Base-by-base conservation (phyloP, 495 filamentous ascomycete genomes). In the Amniculicola lignicola region DNA sequence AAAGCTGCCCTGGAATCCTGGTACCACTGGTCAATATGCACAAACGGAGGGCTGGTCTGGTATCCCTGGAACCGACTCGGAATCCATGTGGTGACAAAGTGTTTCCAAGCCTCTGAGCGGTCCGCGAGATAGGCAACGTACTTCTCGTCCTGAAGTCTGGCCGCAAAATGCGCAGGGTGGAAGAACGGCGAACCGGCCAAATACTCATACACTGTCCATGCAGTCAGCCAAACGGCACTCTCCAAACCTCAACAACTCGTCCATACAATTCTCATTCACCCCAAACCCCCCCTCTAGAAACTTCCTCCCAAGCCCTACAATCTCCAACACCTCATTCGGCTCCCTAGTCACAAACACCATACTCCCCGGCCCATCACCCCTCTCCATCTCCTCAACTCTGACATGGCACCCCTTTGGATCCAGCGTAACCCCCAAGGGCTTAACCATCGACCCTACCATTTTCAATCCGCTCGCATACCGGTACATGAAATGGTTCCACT, bases 151-250 rank as follows among this genome's bases (percentile, higher is more conserved):
- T 48, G 21, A 4, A 59, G 23, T 7, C 56, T 39, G 11, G 28
- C 24, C 15, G 40, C 40, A 22, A 53, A 59, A 33, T 59, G 56
- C 25, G 28, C 41, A 22, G 56, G 56, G 15, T 59, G 46, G 56
- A 59, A 59, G 31, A 59, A 7, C 49, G 33, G 46, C 3, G 28
- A 59, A 22, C n/a, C 21, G 1, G 55, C n/a, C n/a, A 59, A 23
- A 23, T 59, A 52, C 15, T 36, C 14, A 22, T 44, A 59, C 6
- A 59, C 54, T 57, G 21, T 16, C n/a, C 9, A 6, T 33, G 19
- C 12, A n/a, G 11, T 21, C 25, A 43, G 28, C 29, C 22, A 25
- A 22, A 9, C 22, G 6, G 10, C 9, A 19, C 1, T 31, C 42
- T 2, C 12, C 28, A 9, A 24, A 31, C 24, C 3, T 40, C 14